Base-by-base conservation (phyloP, 495 filamentous ascomycete genomes). In the Aspergillus leporis region DNA sequence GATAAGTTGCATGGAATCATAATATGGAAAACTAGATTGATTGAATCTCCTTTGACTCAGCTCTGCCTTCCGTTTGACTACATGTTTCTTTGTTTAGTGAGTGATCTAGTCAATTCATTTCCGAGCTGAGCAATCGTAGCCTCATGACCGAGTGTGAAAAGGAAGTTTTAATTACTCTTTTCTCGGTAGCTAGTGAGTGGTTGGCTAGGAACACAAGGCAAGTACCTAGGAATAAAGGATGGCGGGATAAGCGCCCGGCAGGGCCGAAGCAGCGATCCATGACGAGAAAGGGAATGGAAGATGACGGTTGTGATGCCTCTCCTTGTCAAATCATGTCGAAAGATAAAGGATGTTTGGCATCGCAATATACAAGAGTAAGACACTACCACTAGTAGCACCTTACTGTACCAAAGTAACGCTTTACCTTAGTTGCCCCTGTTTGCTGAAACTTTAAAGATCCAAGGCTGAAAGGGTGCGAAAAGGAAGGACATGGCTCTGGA, bases 241-340 rank as follows among this genome's bases (percentile, higher is more conserved):
- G 41, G 19, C 22, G 48, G 55, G 50, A 53, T 48, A 58, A 53
- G 60, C 60, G 60, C 60, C 59, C 60, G 60, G 51, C 45, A 43
- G 55, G 46, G 30, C 50, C 50, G 43, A 62, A 55, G 38, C 28
- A 47, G 16, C 10, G 40, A 53, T 34, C 36, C 18, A 51, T 45
- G 55, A 58, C 41, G 41, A 43, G 38, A 23, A 34, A 51, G 49
- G 28, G 32, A 18, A 53, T 10, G 51, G 51, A 55, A 41, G 53
- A 32, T 25, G 22, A 34, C 43, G 6, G 13, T 47, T 23, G 43
- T 47, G 43, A 47, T 47, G 4, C 3, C 18, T 47, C 43, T 23
- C 43, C 41, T 45, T 45, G 43, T 47, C 43, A 47, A 47, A 47
- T 47, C 43, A 47, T 47, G 43, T 47, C 43, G 43, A 9, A 3